Evolutionary conservation across 306 rosid genomes (phyloP).

Genomic region (Erythrophleum fordii): DNA sequence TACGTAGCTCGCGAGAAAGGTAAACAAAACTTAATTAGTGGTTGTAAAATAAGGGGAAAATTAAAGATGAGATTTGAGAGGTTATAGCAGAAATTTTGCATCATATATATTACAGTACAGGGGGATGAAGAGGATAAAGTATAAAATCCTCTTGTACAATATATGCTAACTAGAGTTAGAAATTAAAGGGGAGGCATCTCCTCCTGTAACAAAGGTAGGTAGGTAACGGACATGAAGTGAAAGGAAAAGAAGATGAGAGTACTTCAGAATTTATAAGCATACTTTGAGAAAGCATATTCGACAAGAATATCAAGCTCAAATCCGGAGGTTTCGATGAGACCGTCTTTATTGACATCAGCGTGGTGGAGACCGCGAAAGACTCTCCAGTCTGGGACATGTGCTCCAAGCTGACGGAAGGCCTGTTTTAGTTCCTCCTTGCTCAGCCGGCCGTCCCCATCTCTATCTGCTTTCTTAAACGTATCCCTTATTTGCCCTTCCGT

Average conservation of each 20-base stretch:
- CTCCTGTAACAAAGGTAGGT: not conserved
- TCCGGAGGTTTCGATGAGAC: not conserved
- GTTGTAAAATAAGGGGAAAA: no score
- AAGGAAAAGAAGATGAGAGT: no score
- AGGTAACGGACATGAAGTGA: no score
- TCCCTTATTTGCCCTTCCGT: not conserved
- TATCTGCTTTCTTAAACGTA: not conserved
- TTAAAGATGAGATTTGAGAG: no score
- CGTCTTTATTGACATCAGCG: not conserved
- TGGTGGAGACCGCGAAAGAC: not conserved
- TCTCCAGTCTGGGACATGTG: not conserved
- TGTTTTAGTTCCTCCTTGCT: not conserved
- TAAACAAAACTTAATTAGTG: no score
- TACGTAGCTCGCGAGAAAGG: no score
- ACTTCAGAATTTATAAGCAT: not conserved
- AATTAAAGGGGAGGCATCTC: not conserved
- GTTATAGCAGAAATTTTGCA: no score
- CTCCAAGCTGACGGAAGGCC: not conserved
- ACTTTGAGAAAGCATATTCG: not conserved
- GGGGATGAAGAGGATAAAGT: no score
- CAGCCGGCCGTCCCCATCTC: not conserved
- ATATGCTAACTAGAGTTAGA: no score
- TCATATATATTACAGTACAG: no score
- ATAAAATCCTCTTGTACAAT: no score
- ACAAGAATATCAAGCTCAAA: not conserved